A percentile compares a stretch with the other conserved stretches of the same genome.
Conservation (phyloP, 73 alveolate genomes). For the Breviolum minutum region DNA sequence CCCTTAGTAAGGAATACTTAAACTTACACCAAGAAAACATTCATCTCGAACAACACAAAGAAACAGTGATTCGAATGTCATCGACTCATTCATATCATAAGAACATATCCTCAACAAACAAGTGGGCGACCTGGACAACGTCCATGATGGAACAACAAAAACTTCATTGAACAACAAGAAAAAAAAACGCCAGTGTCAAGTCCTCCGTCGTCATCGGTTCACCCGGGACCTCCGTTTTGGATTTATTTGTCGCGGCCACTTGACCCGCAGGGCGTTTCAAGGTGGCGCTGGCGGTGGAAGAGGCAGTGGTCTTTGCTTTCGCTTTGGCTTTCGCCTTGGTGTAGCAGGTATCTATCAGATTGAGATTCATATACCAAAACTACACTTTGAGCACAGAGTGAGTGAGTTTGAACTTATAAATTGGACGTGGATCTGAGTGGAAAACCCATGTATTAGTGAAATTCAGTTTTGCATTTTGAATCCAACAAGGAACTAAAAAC, state of each 20-base stretch:
- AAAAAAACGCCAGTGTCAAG: neutral
- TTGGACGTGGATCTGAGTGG: no score
- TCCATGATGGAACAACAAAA: neutral
- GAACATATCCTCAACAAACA: neutral
- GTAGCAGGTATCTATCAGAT: neutral
- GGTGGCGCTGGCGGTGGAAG: no score
- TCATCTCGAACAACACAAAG: no score
- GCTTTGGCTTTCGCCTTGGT: slow-evolving; percentile 34
- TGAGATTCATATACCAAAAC: no score
- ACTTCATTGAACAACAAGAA: neutral
- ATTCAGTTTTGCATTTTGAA: no score
- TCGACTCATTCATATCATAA: neutral
- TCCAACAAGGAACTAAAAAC: no score
- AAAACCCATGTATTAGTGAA: no score
- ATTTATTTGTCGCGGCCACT: neutral
- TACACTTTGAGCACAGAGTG: no score
- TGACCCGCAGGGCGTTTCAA: slow-evolving; percentile 33
- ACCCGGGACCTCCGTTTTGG: neutral
- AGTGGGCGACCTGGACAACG: neutral
- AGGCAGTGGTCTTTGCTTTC: neutral
- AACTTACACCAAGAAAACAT: no score
- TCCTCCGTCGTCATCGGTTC: neutral
- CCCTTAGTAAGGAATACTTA: no score
- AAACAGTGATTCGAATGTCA: no score
- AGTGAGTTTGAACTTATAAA: no score